Percentiles rank a stretch among this genome's conserved stretches.
phyloP scores from a whole-genome alignment of 306 rosid species.

The Sicyos edulis region DNA sequence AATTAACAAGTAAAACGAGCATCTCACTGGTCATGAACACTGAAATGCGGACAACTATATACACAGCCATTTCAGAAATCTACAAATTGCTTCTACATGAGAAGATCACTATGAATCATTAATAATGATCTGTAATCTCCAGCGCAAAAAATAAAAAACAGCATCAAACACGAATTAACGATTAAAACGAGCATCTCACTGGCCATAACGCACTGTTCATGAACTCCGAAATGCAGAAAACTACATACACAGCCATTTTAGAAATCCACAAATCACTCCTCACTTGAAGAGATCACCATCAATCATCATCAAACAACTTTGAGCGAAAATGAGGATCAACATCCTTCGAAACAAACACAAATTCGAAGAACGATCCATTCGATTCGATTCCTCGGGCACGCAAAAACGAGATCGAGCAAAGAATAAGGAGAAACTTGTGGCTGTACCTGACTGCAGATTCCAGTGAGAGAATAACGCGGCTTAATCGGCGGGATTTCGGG shows the following conservation, averaged over 20 bases:
- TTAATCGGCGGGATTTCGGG: slow-evolving; percentile 12
- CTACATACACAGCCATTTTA: too few species aligned
- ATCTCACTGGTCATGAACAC: not conserved
- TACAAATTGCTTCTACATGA: not conserved
- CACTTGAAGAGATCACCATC: too few species aligned
- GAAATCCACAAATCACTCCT: too few species aligned
- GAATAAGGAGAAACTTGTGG: not conserved
- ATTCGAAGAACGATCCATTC: slow-evolving; percentile 13
- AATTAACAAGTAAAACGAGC: not conserved
- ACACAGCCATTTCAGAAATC: not conserved
- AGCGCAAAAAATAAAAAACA: not conserved
- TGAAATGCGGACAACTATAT: not conserved
- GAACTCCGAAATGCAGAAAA: not conserved
- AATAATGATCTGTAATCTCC: not conserved
- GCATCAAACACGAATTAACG: not conserved
- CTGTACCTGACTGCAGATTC: slow-evolving; percentile 17
- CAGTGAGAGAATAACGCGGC: not conserved
- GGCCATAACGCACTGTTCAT: not conserved
- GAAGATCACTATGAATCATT: not conserved
- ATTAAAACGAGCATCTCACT: not conserved
- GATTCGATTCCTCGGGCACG: not conserved
- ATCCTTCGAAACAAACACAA: not conserved
- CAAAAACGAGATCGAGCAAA: slow-evolving; percentile 12
- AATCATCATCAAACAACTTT: not conserved
- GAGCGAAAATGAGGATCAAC: not conserved